Evolutionary conservation across 75 land plant species (phyloP), one percentile per base, ranked within the genome.

Genomic region (Cunninghamia lanceolata): DNA sequence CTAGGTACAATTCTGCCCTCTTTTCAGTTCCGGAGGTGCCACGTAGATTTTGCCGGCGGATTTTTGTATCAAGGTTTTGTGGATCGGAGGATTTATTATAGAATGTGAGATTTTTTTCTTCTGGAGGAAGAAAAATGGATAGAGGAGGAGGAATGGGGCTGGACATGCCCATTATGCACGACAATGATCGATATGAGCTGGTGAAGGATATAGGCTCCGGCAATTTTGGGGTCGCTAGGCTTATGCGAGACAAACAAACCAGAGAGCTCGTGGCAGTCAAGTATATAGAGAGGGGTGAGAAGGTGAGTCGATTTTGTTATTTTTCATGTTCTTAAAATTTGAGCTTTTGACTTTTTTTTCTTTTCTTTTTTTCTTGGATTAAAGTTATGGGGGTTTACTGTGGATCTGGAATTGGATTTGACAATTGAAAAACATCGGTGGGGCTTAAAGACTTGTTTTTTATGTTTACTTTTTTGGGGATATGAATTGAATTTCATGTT

Each of bases 201-300:
- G 91, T 91, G 77, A 86, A 80, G 84, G 91, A 89, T 83, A 90
- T 90, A 9, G 91, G 91, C 3, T 90, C 91, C 3, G 91, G 91
- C 16, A 90, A 90, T 45, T 90, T 90, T 73, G 91, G 91, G n/a
- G 85, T 90, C 19, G 91, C 91, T 17, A 73, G 91, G 84, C 86
- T 91, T 19, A 91, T 91, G 92, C 89, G 91, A 32, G 91, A 91
- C 83, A 86, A 89, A 83, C 83, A 82, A 84, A 86, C 91, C 21
- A 74, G 45, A 21, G 92, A 91, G 76, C 92, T 91, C 21, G 91
- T 91, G 17, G 92, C 92, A 38, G 92, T 91, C 36, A 91, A 91
- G 63, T 91, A 86, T 52, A 91, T 91, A 30, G 91, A 91, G 86
- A 77, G 92, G 36, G 92, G 92, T 66, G 91, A 89, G 85, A 91